A percentile compares a stretch with the other conserved stretches of the same genome.
These are phyloP conservation scores for Aspergillus steynii DNA, from an alignment of 495 filamentous ascomycete genomes.

Conservation along the genomic window DNA sequence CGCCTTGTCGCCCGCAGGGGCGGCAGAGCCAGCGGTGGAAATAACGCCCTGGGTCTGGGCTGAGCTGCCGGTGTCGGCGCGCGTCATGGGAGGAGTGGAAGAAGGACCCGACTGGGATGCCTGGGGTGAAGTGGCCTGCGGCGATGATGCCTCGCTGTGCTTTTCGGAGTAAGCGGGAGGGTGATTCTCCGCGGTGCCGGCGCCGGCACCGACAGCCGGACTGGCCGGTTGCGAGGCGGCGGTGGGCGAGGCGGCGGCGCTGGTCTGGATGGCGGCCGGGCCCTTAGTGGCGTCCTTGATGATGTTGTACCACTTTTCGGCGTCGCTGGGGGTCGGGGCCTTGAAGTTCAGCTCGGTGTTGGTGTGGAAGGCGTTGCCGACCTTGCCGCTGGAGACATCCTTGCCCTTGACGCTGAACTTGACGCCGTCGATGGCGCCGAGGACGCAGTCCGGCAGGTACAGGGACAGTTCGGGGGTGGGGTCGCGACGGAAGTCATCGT, in stretches of 20 bases:
- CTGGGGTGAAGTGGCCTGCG: not conserved
- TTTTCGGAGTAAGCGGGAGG: conserved; percentile 1
- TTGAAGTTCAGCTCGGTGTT: conserved; percentile 67
- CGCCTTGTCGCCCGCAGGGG: conserved; percentile 19
- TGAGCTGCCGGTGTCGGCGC: conserved; percentile 26
- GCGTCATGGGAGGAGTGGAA: conserved; percentile 20
- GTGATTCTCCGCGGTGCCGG: not conserved
- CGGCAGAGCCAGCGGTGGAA: conserved; percentile 29
- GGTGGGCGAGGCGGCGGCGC: conserved; percentile 15
- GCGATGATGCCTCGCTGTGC: conserved; percentile 6
- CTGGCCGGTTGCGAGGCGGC: conserved; percentile 18
- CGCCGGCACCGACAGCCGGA: conserved; percentile 7
- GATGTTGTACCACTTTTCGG: conserved; percentile 78
- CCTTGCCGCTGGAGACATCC: conserved; percentile 65
- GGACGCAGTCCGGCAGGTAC: conserved; percentile 85
- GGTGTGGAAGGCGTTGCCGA: conserved; percentile 60
- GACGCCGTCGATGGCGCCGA: conserved; percentile 70
- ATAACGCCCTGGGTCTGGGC: conserved; percentile 31
- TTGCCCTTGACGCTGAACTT: conserved; percentile 97
- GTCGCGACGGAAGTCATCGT: conserved; percentile 79
- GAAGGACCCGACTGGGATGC: not conserved
- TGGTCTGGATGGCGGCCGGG: conserved; percentile 14
- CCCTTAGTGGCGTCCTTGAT: conserved; percentile 50
- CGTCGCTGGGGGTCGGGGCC: conserved; percentile 72
- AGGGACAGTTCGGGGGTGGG: conserved; percentile 83